phyloP scores from a whole-genome alignment of 2,329 filamentous ascomycete genomes.

The Geosmithia morbida region DNA sequence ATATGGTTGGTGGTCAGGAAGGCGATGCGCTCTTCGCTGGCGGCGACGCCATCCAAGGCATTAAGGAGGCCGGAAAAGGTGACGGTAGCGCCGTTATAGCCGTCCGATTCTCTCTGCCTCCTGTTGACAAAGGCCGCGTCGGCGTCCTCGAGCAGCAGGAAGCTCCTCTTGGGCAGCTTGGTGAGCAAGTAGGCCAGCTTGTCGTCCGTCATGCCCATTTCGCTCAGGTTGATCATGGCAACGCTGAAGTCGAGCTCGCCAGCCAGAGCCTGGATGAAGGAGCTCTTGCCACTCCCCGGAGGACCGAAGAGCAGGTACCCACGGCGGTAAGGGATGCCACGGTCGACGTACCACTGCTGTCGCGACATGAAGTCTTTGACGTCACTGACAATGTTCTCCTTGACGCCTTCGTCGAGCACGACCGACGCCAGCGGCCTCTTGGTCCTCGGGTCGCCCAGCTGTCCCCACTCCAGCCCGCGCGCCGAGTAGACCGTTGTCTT shows the following conservation, averaged over 20 bases:
- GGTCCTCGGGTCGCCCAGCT: constrained; percentile 68
- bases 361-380: constrained; percentile 69
- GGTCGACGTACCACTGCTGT: constrained; percentile 79
- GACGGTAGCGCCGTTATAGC: constrained; percentile 75
- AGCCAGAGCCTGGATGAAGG: constrained; percentile 89
- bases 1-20: constrained; percentile 94
- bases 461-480: constrained; percentile 70
- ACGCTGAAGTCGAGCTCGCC: constrained; percentile 89
- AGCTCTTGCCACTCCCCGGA: constrained; percentile 85
- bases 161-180: constrained; percentile 67
- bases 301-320: constrained; percentile 84
- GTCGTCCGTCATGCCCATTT: constrained; percentile 81
- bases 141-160: constrained; percentile 78
- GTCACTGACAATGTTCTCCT: constrained; percentile 66
- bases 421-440: constrained; percentile 85
- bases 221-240: constrained; percentile 81
- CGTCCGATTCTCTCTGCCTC: constrained; percentile 61
- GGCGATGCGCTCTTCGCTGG: constrained; percentile 83
- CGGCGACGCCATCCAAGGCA: constrained; percentile 80
- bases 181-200: constrained; percentile 75
- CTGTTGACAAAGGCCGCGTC: constrained; percentile 84
- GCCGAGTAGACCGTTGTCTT: constrained; percentile 88
- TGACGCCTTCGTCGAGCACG: constrained; percentile 69
- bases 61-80: constrained; percentile 89
- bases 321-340: constrained; percentile 84